phyloP scores from a whole-genome alignment of 2,329 filamentous ascomycete genomes.

The Neopestalotiopsis sp. region DNA sequence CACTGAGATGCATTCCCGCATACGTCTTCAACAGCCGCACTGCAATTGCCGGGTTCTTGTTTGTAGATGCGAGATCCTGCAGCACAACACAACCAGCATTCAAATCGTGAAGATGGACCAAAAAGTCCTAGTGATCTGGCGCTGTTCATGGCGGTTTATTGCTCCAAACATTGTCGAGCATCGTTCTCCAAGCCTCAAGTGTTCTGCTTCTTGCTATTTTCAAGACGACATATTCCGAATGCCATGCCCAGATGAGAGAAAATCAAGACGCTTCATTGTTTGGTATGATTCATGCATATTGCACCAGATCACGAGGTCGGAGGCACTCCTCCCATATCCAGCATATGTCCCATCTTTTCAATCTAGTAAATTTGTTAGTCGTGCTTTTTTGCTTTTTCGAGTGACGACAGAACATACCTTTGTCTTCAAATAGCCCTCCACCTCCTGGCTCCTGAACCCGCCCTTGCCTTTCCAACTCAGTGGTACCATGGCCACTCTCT shows the following conservation, averaged over 20 bases:
- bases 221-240: too few species aligned
- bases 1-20: too few species aligned
- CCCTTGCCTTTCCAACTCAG: slow-evolving; percentile 87
- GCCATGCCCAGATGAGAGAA: neutral
- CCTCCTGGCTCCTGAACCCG: slow-evolving; percentile 85
- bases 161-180: too few species aligned
- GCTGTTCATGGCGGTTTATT: too few species aligned
- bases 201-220: too few species aligned
- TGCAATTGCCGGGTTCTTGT: too few species aligned
- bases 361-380: slow-evolving; percentile 56
- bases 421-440: slow-evolving; percentile 91
- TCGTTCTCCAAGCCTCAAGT: too few species aligned
- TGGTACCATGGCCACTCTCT: slow-evolving; percentile 94
- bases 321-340: slow-evolving; percentile 55
- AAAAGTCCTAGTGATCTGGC: too few species aligned
- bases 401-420: slow-evolving; percentile 66
- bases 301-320: slow-evolving; percentile 14
- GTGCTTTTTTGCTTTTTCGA: neutral
- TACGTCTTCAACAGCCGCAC: too few species aligned
- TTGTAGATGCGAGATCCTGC: too few species aligned
- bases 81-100: too few species aligned
- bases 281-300: neutral
- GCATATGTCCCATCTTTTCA: slow-evolving; percentile 86
- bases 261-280: neutral
- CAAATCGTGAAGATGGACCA: too few species aligned